These are phyloP conservation scores for Quercus ilex DNA, from an alignment of 306 rosid species.

Conservation along the genomic window DNA sequence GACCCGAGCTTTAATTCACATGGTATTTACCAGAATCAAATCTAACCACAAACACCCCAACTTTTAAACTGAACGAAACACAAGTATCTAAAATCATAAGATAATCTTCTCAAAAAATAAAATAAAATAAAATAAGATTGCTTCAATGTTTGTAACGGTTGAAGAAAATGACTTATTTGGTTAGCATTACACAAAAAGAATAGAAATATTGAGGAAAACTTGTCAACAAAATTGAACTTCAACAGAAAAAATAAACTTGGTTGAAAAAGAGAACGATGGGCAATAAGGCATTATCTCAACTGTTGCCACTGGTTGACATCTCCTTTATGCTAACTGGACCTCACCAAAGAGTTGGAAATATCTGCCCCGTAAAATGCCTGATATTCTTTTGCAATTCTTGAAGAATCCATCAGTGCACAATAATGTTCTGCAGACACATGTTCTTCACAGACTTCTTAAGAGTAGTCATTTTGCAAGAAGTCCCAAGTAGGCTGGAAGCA, in stretches of 20 bases:
- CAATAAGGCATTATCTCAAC: neutral
- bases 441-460: neutral
- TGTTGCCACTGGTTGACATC: neutral
- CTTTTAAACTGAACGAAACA: too few relatives aligned
- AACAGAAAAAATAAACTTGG: neutral
- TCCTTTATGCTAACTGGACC: neutral
- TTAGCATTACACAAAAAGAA: neutral
- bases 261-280: neutral
- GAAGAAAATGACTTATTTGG: neutral
- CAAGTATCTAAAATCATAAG: too few relatives aligned
- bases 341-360: neutral
- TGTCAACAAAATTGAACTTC: neutral
- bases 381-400: neutral
- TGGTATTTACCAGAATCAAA: too few relatives aligned
- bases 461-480: slow-evolving; percentile 11
- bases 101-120: too few relatives aligned
- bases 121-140: too few relatives aligned
- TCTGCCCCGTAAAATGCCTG: neutral
- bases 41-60: too few relatives aligned
- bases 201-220: neutral
- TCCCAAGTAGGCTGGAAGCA: slow-evolving; percentile 11
- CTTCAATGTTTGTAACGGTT: too few relatives aligned
- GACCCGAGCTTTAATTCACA: neutral
- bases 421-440: neutral
- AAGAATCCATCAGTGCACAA: slow-evolving; percentile 14